Evolutionary conservation across 495 filamentous ascomycete genomes (phyloP), one percentile per base, ranked within the genome.

Genomic region (Lophiostoma macrostomum): DNA sequence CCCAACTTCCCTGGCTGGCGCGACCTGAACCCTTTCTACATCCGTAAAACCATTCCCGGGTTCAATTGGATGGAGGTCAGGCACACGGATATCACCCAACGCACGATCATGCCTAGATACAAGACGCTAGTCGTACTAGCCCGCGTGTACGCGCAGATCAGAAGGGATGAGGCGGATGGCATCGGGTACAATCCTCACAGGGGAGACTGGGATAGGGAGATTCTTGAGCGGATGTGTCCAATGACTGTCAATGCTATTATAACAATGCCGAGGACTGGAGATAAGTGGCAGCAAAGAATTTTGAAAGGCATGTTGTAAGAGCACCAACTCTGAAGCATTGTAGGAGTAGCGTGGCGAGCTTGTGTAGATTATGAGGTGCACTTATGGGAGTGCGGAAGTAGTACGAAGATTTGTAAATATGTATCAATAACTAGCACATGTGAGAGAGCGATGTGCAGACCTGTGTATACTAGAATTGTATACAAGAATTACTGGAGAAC

Each of bases 1-100:
- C 79, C 78, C 4, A 72, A 78, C 35, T 94, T 87, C 77, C 74
- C 74, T 2, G 86, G 86, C 18, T 95, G 90, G 90, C 49, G 41
- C 38, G 23, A 2, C 4, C 19, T 35, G 11, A 20, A 40, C n/a
- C 56, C 56, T 1, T 24, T n/a, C 16, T 56, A 52, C 29, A 48
- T 11, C 16, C 55, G 56, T 7, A 25, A 31, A 5, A 20, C 56
- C 13, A 38, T 27, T 5, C 45, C 4, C 47, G 59, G 39, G 38
- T 76, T 40, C 61, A 46, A 51, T 4, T 44, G 58, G 32, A 44
- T 68, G 23, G 64, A 75, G 30, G 57, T 79, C 54, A 67, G 75
- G 36, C 22, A 30, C 20, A 19, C 3, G 1, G 41, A 56, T 22
- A 11, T 52, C 1, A 16, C 22, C 13, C 35, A 32, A 2, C 30